A percentile compares a stretch with the other conserved stretches of the same genome.
Evolutionary conservation across 208 protist species (phyloP).

Genomic region (Trypanosoma congolense): DNA sequence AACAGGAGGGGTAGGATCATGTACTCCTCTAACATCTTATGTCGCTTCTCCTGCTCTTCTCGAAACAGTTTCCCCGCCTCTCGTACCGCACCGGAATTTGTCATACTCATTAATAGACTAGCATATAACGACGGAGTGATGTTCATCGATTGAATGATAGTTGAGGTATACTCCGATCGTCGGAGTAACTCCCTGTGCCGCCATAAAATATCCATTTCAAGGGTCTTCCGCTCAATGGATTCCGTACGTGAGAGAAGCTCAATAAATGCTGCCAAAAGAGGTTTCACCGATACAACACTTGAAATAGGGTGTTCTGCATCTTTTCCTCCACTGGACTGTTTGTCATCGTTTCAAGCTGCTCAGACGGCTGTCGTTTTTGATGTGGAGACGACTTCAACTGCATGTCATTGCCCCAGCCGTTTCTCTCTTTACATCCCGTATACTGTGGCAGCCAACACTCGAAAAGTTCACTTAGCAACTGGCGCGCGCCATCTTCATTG

Average conservation of each 20-base stretch:
- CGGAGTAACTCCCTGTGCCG: conserved; percentile 31
- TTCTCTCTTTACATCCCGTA: neutral
- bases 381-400: conserved; percentile 22
- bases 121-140: conserved; percentile 53
- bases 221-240: conserved; percentile 48
- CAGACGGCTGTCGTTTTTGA: conserved; percentile 28
- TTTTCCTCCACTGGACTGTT: neutral
- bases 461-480: conserved; percentile 17
- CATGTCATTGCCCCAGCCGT: neutral
- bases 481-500: conserved; percentile 11
- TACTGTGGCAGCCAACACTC: neutral
- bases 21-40: conserved; percentile 51
- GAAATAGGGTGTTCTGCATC: neutral
- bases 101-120: conserved; percentile 44
- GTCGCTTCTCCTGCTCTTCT: conserved; percentile 40
- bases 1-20: conserved; percentile 46
- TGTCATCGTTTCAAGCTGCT: conserved; percentile 15
- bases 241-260: conserved; percentile 56
- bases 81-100: conserved; percentile 28
- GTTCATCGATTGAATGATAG: conserved; percentile 18
- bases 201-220: conserved; percentile 35
- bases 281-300: conserved; percentile 1
- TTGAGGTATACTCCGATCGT: conserved; percentile 13
- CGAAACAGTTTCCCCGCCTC: conserved; percentile 56
- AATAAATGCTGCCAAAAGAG: conserved; percentile 31